Percentiles rank a stretch among this genome's conserved stretches.
Conservation (phyloP, 2,329 filamentous ascomycete genomes). For the Dothidotthia symphoricarpi region DNA sequence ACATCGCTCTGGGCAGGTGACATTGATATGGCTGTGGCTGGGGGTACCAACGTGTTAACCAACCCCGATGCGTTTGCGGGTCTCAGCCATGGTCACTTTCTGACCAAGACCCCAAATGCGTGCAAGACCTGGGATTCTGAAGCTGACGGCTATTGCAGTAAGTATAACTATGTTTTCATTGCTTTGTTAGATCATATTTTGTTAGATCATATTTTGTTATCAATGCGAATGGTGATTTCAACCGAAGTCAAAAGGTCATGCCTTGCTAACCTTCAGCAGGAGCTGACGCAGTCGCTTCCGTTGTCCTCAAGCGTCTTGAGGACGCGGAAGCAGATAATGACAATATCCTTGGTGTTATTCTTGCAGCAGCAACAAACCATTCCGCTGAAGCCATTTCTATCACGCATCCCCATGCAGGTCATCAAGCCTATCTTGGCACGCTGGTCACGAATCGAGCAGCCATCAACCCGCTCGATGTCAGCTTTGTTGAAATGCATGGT, state of each 20-base stretch:
- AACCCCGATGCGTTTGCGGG: constrained; percentile 15
- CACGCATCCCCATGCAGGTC: constrained; percentile 21
- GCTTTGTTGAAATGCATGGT: constrained; percentile 33
- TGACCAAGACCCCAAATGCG: constrained; percentile 17
- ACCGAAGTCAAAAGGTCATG: no score
- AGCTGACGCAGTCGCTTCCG: constrained; percentile 27
- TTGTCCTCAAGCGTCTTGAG: constrained; percentile 29
- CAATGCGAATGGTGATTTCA: no score
- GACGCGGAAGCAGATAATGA: constrained; percentile 30
- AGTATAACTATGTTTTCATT: no score
- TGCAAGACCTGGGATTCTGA: constrained; percentile 30
- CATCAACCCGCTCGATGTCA: constrained; percentile 32
- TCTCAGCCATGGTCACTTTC: constrained; percentile 16
- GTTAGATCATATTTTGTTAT: no score
- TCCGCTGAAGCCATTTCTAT: constrained; percentile 31
- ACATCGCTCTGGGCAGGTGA: constrained; percentile 31
- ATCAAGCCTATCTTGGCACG: constrained; percentile 14
- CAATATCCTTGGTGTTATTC: constrained; percentile 29
- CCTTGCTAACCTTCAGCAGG: constrained; percentile 9
- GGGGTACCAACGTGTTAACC: constrained; percentile 22
- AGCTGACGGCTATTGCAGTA: constrained; percentile 36
- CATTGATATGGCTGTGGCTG: constrained; percentile 20
- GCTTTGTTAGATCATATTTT: no score
- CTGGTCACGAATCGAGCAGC: constrained; percentile 30
- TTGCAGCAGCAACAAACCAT: constrained; percentile 30